Conservation (phyloP, 495 filamentous ascomycete species). For the Podospora appendiculata region DNA sequence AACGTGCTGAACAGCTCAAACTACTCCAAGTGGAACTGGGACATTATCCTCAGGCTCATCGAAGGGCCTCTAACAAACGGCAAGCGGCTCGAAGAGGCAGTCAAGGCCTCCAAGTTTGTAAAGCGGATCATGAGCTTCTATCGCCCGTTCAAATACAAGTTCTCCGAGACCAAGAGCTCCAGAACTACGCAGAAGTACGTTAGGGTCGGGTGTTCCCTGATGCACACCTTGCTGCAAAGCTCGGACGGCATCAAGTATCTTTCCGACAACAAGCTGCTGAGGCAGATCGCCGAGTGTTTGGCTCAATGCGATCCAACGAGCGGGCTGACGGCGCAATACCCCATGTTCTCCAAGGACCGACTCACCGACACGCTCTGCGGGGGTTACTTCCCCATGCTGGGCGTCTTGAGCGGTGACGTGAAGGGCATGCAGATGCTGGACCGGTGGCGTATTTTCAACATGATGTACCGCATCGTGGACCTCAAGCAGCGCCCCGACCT, state of each 20-base stretch:
- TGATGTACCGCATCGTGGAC: constrained; percentile 98
- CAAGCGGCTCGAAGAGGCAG: constrained; percentile 87
- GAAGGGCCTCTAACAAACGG: constrained; percentile 90
- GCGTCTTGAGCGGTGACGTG: constrained; percentile 70
- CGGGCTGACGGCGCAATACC: constrained; percentile 77
- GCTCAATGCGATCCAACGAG: constrained; percentile 88
- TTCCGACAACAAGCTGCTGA: constrained; percentile 81
- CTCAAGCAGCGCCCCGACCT: constrained; percentile 83
- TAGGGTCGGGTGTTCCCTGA: constrained; percentile 75
- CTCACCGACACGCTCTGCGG: constrained; percentile 77
- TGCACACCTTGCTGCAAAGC: constrained; percentile 77
- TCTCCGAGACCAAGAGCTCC: constrained; percentile 76
- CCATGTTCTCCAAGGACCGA: constrained; percentile 78
- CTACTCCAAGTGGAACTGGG: constrained; percentile 94
- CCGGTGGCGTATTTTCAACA: constrained; percentile 94
- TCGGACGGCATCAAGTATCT: constrained; percentile 78
- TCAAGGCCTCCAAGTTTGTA: constrained; percentile 90
- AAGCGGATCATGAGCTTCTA: constrained; percentile 93
- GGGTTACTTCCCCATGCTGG: constrained; percentile 91
- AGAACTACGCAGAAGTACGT: constrained; percentile 93
- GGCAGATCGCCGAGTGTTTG: constrained; percentile 90
- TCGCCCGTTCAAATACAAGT: constrained; percentile 92
- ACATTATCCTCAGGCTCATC: constrained; percentile 79
- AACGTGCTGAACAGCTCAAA: constrained; percentile 78
- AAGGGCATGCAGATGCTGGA: constrained; percentile 87